Base-by-base conservation (phyloP, 176 grass and related monocot genomes). In the Bolboschoenus planiculmis region DNA sequence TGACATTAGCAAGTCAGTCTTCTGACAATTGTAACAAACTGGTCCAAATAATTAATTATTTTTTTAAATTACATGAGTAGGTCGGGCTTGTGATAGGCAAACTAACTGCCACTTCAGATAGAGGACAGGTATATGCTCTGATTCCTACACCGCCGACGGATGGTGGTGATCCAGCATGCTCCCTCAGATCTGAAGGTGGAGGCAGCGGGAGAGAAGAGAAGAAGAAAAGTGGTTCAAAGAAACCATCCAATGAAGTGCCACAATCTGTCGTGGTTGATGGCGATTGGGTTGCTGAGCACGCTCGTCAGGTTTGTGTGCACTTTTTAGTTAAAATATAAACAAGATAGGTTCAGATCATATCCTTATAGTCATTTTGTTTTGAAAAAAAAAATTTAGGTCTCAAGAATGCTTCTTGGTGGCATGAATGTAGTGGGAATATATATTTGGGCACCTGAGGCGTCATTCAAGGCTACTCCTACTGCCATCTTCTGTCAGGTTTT, bases 241-340 rank as follows among this genome's bases (percentile, higher is more conserved):
- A 84, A 30, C 14, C 71, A 33, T 88, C 88, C 20, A 47, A 83
- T 3, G 90, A 92, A 61, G 64, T 66, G 11, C 27, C 57, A 1
- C 16, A 85, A 30, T 78, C 95, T 24, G 68, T 94, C 29, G 20
- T 89, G 13, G 77, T 97, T 64, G 95, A 97, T 87, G 85, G 77
- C 43, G 95, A 97, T 82, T 97, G 95, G 95, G 75, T 97, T 62
- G 85, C 90, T 30, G 95, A 97, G 88, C 95, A 97, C 65, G 95
- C 92, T 56, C 88, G 92, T 0, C 95, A 92, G 95, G 92, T 94
- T 30, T 67, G 10, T 21, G 23, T 51, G 39, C 21, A 51, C 20
- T 34, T 20, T 64, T 73, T 30, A 40, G 23, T 56, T 57, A 15
- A 13, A 56, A 34, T 46, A 54, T 79, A 40, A 3, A 47, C 14